Evolutionary conservation across 176 grass and related monocot species (phyloP).

Genomic region (Phyllostachys edulis): DNA sequence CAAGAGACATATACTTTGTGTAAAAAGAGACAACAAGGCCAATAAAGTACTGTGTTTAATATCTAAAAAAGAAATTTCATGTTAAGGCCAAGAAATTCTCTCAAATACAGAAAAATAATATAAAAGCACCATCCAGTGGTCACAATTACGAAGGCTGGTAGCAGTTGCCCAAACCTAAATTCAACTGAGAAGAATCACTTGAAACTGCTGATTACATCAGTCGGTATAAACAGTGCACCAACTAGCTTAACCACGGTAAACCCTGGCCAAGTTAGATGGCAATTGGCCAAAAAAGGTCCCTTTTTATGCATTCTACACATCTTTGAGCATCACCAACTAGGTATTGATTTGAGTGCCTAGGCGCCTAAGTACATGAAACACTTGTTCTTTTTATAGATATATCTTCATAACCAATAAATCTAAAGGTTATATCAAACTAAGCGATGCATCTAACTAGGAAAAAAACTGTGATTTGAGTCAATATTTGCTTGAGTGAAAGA

Average conservation of each 20-base stretch:
- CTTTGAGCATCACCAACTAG: background rate
- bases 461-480: background rate
- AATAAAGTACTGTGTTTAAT: background rate
- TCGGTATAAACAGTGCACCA: background rate
- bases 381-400: slow-evolving; percentile 12
- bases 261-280: background rate
- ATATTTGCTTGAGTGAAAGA: slow-evolving; percentile 1
- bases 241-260: slow-evolving; percentile 1
- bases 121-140: background rate
- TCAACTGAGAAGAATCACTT: background rate
- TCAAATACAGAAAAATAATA: background rate
- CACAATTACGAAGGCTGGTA: background rate
- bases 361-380: background rate
- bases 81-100: background rate
- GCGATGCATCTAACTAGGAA: background rate
- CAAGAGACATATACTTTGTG: background rate
- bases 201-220: background rate
- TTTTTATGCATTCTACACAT: background rate
- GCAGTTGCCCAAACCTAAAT: background rate
- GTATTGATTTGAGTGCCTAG: slow-evolving; percentile 4
- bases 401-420: background rate
- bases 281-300: background rate
- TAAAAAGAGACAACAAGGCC: background rate
- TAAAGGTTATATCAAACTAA: background rate
- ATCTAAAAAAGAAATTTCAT: background rate